Conservation (phyloP, 495 filamentous ascomycete genomes). For the Penicillium tannophilum region DNA sequence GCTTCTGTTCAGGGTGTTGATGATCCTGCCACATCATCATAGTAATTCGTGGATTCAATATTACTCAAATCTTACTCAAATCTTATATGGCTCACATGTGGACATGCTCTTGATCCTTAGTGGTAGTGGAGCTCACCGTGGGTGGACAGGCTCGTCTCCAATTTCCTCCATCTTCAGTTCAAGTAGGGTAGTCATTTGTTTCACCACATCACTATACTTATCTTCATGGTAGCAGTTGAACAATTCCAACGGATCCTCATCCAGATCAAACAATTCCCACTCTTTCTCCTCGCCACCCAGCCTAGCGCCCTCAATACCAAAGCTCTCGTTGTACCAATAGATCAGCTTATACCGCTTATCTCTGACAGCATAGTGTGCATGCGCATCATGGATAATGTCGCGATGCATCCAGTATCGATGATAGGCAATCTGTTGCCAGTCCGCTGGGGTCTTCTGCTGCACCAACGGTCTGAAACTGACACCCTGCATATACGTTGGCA, state of each 20-base stretch:
- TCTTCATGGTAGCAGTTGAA: slow-evolving; percentile 42
- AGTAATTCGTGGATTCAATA: no score
- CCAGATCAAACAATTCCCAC: slow-evolving; percentile 50
- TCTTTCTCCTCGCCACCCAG: slow-evolving; percentile 37
- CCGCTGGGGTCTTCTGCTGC: slow-evolving; percentile 27
- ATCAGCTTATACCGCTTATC: slow-evolving; percentile 49
- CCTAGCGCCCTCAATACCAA: slow-evolving; percentile 38
- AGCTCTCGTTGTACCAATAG: slow-evolving; percentile 48
- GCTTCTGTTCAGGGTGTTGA: no score
- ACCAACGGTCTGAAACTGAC: slow-evolving; percentile 34
- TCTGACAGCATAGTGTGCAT: slow-evolving; percentile 47
- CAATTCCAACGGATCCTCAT: slow-evolving; percentile 46
- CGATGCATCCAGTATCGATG: slow-evolving; percentile 52
- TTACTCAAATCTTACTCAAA: no score
- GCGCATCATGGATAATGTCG: slow-evolving; percentile 41
- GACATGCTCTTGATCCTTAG: not conserved
- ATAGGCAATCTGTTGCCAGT: slow-evolving; percentile 49
- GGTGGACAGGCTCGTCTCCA: slow-evolving; percentile 42
- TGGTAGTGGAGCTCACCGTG: not conserved
- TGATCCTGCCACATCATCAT: no score
- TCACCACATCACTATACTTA: slow-evolving; percentile 34
- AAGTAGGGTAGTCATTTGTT: slow-evolving; percentile 36
- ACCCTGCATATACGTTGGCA: slow-evolving; percentile 48
- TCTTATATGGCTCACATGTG: not conserved
- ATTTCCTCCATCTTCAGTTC: slow-evolving; percentile 47